Percentiles rank a stretch among this genome's conserved stretches.
phyloP scores from a whole-genome alignment of 495 filamentous ascomycete genomes.

The Cenococcum geophilum region DNA sequence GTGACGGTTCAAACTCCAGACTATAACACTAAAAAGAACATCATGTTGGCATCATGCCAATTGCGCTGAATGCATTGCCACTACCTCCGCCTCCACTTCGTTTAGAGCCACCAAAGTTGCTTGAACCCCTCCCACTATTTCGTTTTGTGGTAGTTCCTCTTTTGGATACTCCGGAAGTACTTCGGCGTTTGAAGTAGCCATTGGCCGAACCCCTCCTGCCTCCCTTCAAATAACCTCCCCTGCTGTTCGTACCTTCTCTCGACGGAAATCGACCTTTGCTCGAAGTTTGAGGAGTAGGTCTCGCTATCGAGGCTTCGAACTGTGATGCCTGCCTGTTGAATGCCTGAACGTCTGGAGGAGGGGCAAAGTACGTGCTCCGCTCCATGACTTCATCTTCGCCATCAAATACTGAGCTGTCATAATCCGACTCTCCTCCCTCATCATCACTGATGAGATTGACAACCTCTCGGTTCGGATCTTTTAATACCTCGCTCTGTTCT shows the following conservation, averaged over 20 bases:
- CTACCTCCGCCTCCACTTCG: neutral
- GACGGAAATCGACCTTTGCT: neutral
- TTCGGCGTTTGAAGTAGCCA: slow-evolving; percentile 1
- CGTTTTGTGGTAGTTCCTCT: slow-evolving; percentile 12
- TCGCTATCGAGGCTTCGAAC: neutral
- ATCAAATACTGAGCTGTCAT: neutral
- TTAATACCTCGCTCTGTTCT: slow-evolving; percentile 3
- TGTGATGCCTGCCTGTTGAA: slow-evolving; percentile 17
- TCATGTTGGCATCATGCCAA: slow-evolving; percentile 6
- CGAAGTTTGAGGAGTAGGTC: slow-evolving; percentile 1
- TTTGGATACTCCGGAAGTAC: slow-evolving; percentile 18
- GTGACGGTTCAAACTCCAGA: too few species aligned
- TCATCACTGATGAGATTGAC: slow-evolving; percentile 65
- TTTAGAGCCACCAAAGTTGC: slow-evolving; percentile 1
- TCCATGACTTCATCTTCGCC: neutral
- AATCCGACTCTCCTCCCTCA: slow-evolving; percentile 48
- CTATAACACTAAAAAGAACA: neutral
- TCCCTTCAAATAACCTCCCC: neutral
- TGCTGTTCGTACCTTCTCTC: slow-evolving; percentile 3
- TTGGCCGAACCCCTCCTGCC: slow-evolving; percentile 12
- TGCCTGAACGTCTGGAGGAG: slow-evolving; percentile 14
- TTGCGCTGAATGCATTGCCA: neutral
- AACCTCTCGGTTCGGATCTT: slow-evolving; percentile 51
- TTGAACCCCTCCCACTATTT: slow-evolving; percentile 5
- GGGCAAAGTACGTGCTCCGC: slow-evolving; percentile 15